These are phyloP conservation scores for Aspergillus sp. DNA, from an alignment of 2,329 filamentous ascomycete genomes.

Conservation along the genomic window DNA sequence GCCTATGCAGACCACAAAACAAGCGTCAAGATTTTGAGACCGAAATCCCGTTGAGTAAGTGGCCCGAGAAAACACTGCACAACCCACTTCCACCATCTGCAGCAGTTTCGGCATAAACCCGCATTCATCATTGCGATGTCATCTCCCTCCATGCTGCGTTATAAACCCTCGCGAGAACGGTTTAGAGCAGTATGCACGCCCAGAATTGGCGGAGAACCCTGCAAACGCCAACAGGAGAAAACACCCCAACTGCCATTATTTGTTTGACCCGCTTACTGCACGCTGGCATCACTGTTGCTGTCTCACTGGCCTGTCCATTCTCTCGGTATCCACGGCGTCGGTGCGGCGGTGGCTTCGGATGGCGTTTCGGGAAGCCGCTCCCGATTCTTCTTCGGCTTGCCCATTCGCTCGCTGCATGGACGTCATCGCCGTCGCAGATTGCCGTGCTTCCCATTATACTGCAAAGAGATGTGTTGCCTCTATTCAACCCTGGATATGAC, in stretches of 20 bases:
- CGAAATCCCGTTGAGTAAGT: constrained; percentile 3
- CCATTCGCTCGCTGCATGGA: background rate
- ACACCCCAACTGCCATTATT: no score
- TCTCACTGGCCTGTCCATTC: background rate
- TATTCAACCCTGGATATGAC: background rate
- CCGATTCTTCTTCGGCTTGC: background rate
- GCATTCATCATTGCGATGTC: constrained; percentile 9
- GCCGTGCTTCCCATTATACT: background rate
- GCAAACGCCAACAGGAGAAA: background rate
- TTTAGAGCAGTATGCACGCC: background rate
- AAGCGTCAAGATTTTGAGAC: constrained; percentile 10
- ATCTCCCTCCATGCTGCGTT: background rate
- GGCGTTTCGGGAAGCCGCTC: constrained; percentile 13
- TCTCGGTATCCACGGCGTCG: constrained; percentile 2
- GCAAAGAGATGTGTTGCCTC: background rate
- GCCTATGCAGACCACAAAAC: constrained; percentile 4
- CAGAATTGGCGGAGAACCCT: background rate
- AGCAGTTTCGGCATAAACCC: background rate
- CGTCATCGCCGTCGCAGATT: background rate
- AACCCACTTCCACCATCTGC: background rate
- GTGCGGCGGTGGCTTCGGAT: background rate
- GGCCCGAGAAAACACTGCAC: background rate
- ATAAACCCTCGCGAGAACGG: constrained; percentile 7
- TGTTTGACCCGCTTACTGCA: background rate
- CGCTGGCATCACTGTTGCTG: background rate